These are phyloP conservation scores for Hypoxylon fragiforme DNA, from an alignment of 495 filamentous ascomycete genomes.

Conservation along the genomic window DNA sequence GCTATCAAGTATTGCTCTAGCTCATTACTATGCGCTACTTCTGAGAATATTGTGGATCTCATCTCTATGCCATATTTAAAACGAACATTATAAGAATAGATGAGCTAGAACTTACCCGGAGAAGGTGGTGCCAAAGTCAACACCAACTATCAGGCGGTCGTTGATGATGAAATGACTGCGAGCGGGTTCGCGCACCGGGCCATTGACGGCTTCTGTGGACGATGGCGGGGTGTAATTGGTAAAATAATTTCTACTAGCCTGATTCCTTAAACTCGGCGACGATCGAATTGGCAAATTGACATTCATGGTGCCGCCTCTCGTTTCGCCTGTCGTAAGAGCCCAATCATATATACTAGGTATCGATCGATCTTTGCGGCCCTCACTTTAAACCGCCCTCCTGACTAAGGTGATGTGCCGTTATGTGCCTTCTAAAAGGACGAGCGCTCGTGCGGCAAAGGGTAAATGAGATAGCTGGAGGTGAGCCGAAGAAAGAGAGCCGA, in stretches of 20 bases:
- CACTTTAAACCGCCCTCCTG: neutral
- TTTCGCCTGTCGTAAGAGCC: constrained; percentile 1
- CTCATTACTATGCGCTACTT: neutral
- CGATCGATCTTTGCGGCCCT: neutral
- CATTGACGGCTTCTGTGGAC: constrained; percentile 58
- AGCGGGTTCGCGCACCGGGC: constrained; percentile 55
- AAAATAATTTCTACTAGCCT: constrained; percentile 59
- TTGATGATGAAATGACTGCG: constrained; percentile 49
- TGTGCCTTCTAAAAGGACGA: too few relatives aligned
- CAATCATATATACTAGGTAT: constrained; percentile 3
- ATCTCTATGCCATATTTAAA: too few relatives aligned
- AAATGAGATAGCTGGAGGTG: too few relatives aligned
- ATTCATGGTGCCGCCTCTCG: constrained; percentile 41
- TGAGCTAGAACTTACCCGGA: constrained; percentile 57
- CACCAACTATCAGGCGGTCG: constrained; percentile 64
- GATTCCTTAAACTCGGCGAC: constrained; percentile 52
- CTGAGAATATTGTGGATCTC: too few relatives aligned
- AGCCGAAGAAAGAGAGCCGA: too few relatives aligned
- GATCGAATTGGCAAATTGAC: constrained; percentile 54
- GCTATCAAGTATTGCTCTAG: neutral
- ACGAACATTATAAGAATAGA: neutral
- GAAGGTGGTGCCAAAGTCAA: constrained; percentile 74
- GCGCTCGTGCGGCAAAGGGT: too few relatives aligned
- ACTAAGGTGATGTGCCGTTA: too few relatives aligned
- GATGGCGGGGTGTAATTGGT: constrained; percentile 53